Evolutionary conservation across 768 basidiomycete species (phyloP), one percentile per base, ranked within the genome.

Genomic region (Trametes coccinea): DNA sequence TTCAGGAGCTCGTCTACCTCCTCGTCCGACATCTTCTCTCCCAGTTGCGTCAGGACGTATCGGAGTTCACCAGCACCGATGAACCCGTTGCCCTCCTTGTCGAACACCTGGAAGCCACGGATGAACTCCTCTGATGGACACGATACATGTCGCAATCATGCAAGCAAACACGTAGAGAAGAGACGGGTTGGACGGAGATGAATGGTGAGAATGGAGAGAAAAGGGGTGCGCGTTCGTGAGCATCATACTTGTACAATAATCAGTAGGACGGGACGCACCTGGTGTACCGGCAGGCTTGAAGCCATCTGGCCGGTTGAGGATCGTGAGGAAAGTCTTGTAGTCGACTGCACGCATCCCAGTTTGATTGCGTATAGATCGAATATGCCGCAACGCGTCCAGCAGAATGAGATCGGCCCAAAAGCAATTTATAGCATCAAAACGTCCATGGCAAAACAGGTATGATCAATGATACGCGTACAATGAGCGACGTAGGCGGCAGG

Each of bases 1-100:
- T 98, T 98, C 68, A 99, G 80, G 67, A 99, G 80, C 76, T 99
- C 97, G 71, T 98, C 96, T 17, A 98, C 97, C 78, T 98, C 97
- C 66, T 95, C 93, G 72, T 98, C 95, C 6, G 88, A 74, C 93
- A 99, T 95, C 81, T 98, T 98, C 82, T 99, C 97, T 11, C 97
- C 97, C 0, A 99, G 84, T 70, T 95, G 95, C 6, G 97, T 99
- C 80, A 64, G 81, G 80, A 65, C 81, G 74, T 90, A 87, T 63
- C 92, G 84, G 64, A 96, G 80, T 76, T 97, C 93, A 50, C 93
- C 93, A 16, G 90, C 92, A 50, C 93, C 93, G 67, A 93, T 93
- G 77, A 87, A 91, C 0, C 93, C 93, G 69, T 93, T 93, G 33
- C 92, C 92, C 67, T 93, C 92, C 77, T 95, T 95, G 77, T 98